Evolutionary conservation across 2,329 filamentous ascomycete species (phyloP), one percentile per base, ranked within the genome.

Genomic region (Scorias spongiosa): DNA sequence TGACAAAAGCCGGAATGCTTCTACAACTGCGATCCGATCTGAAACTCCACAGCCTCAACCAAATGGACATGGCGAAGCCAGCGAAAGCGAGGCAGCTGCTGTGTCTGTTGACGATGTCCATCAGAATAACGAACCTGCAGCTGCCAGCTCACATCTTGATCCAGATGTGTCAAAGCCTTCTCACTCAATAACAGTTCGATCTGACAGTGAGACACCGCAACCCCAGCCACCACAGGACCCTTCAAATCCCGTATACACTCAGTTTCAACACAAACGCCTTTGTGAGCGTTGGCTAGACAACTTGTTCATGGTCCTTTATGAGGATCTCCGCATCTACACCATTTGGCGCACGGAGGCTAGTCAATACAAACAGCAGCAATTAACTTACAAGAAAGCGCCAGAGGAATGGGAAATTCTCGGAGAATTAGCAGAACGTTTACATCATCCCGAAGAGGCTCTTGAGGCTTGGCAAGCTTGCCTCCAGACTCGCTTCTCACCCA

Each of bases 281-380:
- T 98, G 91, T 58, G 91, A 98, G 65, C 80, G 91, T 53, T 98
- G 91, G 91, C 75, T 98, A 2, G 91, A 98, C 64, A 96, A 93
- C 56, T 74, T 98, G 17, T 98, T 98, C 68, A 98, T 98, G 91
- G 91, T 96, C 0, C 74, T 98, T 2, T 98, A 98, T 62, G 91
- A 98, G 63, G 91, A 98, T 58, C 74, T 98, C 14, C 84, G 91
- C 41, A 89, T 98, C 39, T 98, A 98, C 69, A 98, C 91, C 10
- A 98, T 98, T 63, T 98, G 91, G 91, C 81, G 91, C 45, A 96
- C 91, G 1, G 91, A 98, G 62, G 91, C 96, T 78, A 84, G 87
- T 0, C 89, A 96, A 61, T 95, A 88, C 60, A 81, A 85, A 17
- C 85, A 89, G 43, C 89, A 96, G 63, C 83, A 89, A 49, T 80